Conservation (phyloP, 73 alveolate species). For the Halteria grandinella region DNA sequence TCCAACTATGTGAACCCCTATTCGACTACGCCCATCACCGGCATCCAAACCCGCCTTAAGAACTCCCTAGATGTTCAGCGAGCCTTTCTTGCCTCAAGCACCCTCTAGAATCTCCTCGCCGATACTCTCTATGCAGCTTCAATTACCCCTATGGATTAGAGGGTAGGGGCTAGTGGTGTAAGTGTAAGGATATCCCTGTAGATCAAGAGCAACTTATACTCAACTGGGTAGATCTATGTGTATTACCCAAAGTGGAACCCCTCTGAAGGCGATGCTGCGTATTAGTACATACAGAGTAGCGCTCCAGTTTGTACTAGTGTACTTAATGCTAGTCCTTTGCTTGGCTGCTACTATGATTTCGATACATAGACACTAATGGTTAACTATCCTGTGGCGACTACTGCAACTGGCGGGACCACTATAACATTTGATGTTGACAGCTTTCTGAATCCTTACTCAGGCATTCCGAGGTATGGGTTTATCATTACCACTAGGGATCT, state of each 20-base stretch:
- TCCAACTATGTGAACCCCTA: constrained; percentile 13
- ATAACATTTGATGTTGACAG: constrained; percentile 19
- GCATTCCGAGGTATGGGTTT: constrained; percentile 42
- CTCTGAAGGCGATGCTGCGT: neutral
- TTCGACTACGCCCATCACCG: constrained; percentile 18
- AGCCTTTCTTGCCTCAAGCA: neutral
- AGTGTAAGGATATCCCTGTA: neutral
- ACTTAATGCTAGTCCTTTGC: neutral
- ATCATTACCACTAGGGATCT: constrained; percentile 21
- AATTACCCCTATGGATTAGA: neutral
- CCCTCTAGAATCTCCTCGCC: neutral
- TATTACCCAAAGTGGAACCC: constrained; percentile 41
- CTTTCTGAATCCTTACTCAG: constrained; percentile 43
- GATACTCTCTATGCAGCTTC: constrained; percentile 13
- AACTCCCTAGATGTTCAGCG: neutral
- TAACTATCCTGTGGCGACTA: neutral
- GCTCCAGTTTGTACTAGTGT: constrained; percentile 37
- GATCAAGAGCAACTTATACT: neutral
- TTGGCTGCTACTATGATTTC: neutral
- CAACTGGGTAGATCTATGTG: constrained; percentile 10
- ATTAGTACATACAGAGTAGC: neutral
- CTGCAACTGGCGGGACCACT: constrained; percentile 19
- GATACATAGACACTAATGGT: neutral
- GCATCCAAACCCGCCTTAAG: neutral
- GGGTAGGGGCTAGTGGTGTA: constrained; percentile 16